Conservation (phyloP, 2,329 filamentous ascomycete genomes). For the Fusarium liriodendri region DNA sequence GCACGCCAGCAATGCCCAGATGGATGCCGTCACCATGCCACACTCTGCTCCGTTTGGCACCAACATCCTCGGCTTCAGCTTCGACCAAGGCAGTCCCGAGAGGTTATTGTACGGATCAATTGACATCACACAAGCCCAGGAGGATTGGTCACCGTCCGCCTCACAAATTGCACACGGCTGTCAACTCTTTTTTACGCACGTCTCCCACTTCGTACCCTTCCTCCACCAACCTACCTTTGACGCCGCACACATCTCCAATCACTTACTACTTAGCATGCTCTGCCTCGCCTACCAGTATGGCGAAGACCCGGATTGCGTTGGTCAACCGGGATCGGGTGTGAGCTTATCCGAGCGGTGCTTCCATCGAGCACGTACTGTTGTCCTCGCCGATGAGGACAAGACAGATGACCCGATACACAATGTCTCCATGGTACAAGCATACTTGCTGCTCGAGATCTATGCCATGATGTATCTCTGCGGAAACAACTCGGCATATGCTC, state of each 20-base stretch:
- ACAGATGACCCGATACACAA: slow-evolving; percentile 39
- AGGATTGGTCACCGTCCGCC: slow-evolving; percentile 39
- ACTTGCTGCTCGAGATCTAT: slow-evolving; percentile 53
- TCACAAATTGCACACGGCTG: not conserved
- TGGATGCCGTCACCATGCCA: not conserved
- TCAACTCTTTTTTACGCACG: slow-evolving; percentile 9
- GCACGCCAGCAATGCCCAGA: not conserved
- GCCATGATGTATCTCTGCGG: slow-evolving; percentile 58
- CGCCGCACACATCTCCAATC: slow-evolving; percentile 15
- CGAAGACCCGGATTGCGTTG: slow-evolving; percentile 48
- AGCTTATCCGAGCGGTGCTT: slow-evolving; percentile 14
- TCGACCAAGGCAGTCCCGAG: slow-evolving; percentile 35
- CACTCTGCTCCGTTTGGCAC: not conserved
- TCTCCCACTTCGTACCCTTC: slow-evolving; percentile 6
- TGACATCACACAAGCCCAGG: slow-evolving; percentile 44
- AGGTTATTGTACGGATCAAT: slow-evolving; percentile 49
- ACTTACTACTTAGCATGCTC: slow-evolving; percentile 51
- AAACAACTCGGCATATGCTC: slow-evolving; percentile 47
- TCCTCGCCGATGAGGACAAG: not conserved
- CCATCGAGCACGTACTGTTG: slow-evolving; percentile 7
- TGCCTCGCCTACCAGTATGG: slow-evolving; percentile 53
- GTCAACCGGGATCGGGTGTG: slow-evolving; percentile 27
- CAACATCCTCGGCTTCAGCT: slow-evolving; percentile 12
- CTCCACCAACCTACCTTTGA: slow-evolving; percentile 13
- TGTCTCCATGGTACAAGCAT: slow-evolving; percentile 50